Conservation (phyloP, 495 filamentous ascomycete genomes). For the Xylaria acuta region DNA sequence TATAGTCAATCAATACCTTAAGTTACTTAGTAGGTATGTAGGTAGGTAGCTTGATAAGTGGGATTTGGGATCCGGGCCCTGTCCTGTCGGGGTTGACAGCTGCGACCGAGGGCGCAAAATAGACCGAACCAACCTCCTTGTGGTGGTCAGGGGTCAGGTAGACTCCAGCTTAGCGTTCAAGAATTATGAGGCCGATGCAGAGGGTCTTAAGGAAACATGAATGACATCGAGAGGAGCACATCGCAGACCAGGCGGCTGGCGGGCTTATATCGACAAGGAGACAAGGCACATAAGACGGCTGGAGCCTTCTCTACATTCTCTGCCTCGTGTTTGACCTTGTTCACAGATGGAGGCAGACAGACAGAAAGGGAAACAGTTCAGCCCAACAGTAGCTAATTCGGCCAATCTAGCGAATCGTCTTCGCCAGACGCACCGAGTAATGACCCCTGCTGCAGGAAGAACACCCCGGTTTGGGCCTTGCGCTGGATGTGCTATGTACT, state of each 20-base stretch:
- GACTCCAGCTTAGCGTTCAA: not conserved
- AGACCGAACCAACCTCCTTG: not conserved
- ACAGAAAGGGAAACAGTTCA: constrained; percentile 27
- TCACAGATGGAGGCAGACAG: not conserved
- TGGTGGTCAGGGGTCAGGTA: not conserved
- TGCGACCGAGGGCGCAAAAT: not conserved
- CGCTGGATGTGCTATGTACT: too few relatives aligned
- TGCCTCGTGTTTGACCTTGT: not conserved
- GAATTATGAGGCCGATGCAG: not conserved
- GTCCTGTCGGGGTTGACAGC: constrained; percentile 2
- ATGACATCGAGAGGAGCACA: constrained; percentile 2
- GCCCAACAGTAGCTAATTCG: constrained; percentile 39
- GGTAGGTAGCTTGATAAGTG: constrained; percentile 13
- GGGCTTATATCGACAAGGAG: not conserved
- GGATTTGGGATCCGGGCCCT: not conserved
- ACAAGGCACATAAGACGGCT: constrained; percentile 10
- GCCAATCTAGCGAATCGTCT: constrained; percentile 37
- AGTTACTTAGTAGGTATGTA: too few relatives aligned
- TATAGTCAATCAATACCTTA: not conserved
- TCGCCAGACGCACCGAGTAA: constrained; percentile 17
- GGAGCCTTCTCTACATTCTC: not conserved
- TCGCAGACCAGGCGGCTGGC: constrained; percentile 7
- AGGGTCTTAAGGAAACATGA: not conserved
- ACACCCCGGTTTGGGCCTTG: constrained; percentile 22
- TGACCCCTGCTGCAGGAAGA: constrained; percentile 34